These are phyloP conservation scores for Rhamnella rubrinervis DNA, from an alignment of 331 rosid species.

Conservation along the genomic window DNA sequence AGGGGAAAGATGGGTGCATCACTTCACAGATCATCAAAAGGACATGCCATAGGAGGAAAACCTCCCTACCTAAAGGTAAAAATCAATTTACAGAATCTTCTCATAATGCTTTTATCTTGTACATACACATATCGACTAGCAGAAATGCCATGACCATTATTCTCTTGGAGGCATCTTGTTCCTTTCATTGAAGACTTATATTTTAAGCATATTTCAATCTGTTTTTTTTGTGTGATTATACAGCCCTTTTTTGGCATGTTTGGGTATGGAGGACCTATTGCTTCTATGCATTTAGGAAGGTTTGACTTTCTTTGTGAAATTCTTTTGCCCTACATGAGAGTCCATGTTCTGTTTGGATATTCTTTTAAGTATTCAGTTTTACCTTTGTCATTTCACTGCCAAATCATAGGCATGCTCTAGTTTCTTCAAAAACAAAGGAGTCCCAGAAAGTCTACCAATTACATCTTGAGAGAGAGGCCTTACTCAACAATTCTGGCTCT, in stretches of 20 bases:
- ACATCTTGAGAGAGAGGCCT: slow-evolving; percentile 51
- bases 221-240: slow-evolving; percentile 16
- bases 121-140: neutral
- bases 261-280: slow-evolving; percentile 69
- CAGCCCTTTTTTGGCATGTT: slow-evolving; percentile 77
- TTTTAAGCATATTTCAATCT: neutral
- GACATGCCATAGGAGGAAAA: slow-evolving; percentile 49
- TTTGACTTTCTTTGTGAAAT: slow-evolving; percentile 12
- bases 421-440: slow-evolving; percentile 53
- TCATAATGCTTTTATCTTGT: neutral
- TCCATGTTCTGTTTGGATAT: neutral
- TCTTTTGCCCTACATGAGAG: neutral
- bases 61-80: slow-evolving; percentile 61
- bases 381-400: neutral
- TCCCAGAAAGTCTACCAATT: slow-evolving; percentile 45
- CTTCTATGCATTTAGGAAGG: slow-evolving; percentile 73
- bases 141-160: neutral
- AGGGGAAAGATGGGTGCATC: slow-evolving; percentile 80
- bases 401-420: slow-evolving; percentile 40
- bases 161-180: neutral
- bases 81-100: neutral
- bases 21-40: slow-evolving; percentile 39
- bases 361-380: neutral
- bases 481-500: slow-evolving; percentile 38
- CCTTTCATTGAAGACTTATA: neutral